Base-by-base conservation (phyloP, 192 early-diverging fungal genomes). In the Podila epicladia region DNA sequence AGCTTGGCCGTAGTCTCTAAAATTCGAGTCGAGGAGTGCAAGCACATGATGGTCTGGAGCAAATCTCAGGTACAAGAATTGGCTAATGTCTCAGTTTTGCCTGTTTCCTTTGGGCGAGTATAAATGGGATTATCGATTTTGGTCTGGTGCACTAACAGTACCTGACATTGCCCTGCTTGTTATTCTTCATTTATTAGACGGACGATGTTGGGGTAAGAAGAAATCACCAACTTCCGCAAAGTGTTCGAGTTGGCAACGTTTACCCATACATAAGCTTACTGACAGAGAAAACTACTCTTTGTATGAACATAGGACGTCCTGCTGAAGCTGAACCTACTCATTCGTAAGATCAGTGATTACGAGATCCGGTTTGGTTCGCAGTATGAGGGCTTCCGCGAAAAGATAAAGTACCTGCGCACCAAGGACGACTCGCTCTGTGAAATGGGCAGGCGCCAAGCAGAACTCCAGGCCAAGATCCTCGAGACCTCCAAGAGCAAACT, bases 381-480 rank as follows among this genome's bases (percentile, higher is more conserved):
- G 33, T 80, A 80, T 49, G 77, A 80, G 19, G 64, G 65, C 24
- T 80, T 80, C 32, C 77, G 77, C 20, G 77, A 80, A 69, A 80
- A 80, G 77, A 69, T 80, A 35, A 80, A 80, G 37, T 73, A 73
- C 63, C 71, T 80, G 3, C 77, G 77, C 15, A 80, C 77, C 11
- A 80, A 80, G 62, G 77, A 80, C n/a, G 77, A 80, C 51, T 80
- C 77, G n/a, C 71, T 80, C 41, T 80, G 77, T 35, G 77, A 80
- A 58, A 73, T 80, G 77, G 77, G 77, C 9, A 59, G 77, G 20
- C 77, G 71, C 4, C 77, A 80, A n/a, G 49, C 71, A 1, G 77
- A 80, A 2, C 41, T 80, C 8, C 77, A 80, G 35, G 62, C 67
- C 65, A 80, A 73, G 35, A 60, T 80, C 37, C 29, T 80, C 29